Percentiles rank a stretch among this genome's conserved stretches.
phyloP scores from a whole-genome alignment of 257 asterid species.

The Henckelia pumila region DNA sequence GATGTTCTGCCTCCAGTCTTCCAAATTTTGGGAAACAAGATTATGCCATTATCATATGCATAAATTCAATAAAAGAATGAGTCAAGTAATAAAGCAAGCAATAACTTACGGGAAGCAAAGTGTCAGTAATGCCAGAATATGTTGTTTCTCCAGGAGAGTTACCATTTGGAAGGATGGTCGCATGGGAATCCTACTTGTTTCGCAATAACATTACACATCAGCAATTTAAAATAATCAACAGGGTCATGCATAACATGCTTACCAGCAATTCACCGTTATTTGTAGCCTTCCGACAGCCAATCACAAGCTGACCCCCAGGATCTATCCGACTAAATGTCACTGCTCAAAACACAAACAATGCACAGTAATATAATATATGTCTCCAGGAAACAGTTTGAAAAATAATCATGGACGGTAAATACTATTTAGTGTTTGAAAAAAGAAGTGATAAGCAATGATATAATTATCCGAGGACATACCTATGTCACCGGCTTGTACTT shows the following conservation, averaged over 20 bases:
- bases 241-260: slow-evolving; percentile 24
- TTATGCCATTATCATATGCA: slow-evolving; percentile 19
- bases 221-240: slow-evolving; percentile 4
- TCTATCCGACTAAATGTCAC: slow-evolving; percentile 89
- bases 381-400: slow-evolving; percentile 19
- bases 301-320: slow-evolving; percentile 88
- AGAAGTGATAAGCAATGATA: not conserved
- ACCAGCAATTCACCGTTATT: slow-evolving; percentile 67
- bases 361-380: slow-evolving; percentile 13
- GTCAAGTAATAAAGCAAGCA: slow-evolving; percentile 5
- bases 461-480: slow-evolving; percentile 43
- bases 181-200: slow-evolving; percentile 56
- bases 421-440: not conserved
- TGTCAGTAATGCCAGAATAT: slow-evolving; percentile 53
- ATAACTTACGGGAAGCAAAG: slow-evolving; percentile 52
- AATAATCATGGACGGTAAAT: not conserved
- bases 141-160: slow-evolving; percentile 55
- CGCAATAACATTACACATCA: slow-evolving; percentile 22
- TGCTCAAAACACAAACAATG: slow-evolving; percentile 27
- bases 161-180: slow-evolving; percentile 36
- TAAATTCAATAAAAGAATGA: slow-evolving; percentile 3
- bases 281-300: slow-evolving; percentile 88
- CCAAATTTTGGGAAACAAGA: slow-evolving; percentile 19
- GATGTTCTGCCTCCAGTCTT: slow-evolving; percentile 58
- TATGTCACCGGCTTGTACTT: slow-evolving; percentile 95